These are phyloP conservation scores for Citrullus mucosospermus DNA, from an alignment of 306 rosid species.

Conservation along the genomic window DNA sequence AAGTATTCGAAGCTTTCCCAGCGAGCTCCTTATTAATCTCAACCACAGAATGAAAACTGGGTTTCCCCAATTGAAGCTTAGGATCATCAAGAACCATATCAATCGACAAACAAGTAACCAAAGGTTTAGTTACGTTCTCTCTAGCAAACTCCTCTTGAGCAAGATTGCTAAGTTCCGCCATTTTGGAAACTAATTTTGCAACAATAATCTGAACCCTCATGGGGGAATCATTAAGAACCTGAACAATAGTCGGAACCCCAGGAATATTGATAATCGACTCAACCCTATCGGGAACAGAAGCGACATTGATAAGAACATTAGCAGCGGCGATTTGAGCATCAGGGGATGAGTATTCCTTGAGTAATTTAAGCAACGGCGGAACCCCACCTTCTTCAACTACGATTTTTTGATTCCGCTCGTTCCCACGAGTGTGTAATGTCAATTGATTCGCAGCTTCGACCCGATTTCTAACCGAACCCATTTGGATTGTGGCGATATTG, in stretches of 20 bases:
- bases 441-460: constrained; percentile 51
- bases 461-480: constrained; percentile 60
- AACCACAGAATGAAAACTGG: constrained; percentile 51
- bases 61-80: constrained; percentile 21
- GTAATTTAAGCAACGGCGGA: constrained; percentile 52
- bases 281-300: constrained; percentile 31
- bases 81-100: constrained; percentile 53
- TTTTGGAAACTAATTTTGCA: constrained; percentile 47
- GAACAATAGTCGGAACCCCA: constrained; percentile 46
- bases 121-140: constrained; percentile 61
- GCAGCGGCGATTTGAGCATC: constrained; percentile 73
- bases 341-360: constrained; percentile 42
- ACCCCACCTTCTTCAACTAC: constrained; percentile 72
- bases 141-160: constrained; percentile 65
- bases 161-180: constrained; percentile 37
- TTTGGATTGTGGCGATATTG: constrained; percentile 40
- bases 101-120: constrained; percentile 49
- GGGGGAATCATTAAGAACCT: constrained; percentile 47
- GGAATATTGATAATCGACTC: constrained; percentile 15
- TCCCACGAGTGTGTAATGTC: constrained; percentile 36
- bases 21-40: constrained; percentile 26
- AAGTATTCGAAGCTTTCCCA: not conserved
- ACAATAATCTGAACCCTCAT: constrained; percentile 50
- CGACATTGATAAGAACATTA: constrained; percentile 37
- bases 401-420: constrained; percentile 52